Conservation (phyloP, 1,284 basidiomycete genomes). For the Thecaphora frezii region DNA sequence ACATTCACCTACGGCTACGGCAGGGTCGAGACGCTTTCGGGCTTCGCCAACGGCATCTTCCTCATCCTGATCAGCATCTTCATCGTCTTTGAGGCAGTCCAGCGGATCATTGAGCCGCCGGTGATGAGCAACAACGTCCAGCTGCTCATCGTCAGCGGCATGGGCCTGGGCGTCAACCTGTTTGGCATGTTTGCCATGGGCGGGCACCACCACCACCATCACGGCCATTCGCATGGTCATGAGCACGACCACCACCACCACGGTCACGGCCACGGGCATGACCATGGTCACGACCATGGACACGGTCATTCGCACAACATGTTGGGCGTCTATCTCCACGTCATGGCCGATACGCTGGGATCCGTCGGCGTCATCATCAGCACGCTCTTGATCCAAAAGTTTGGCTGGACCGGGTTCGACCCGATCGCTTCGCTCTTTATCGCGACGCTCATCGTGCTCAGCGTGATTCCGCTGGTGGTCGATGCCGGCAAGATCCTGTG, state of each 20-base stretch:
- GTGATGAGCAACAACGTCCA: conserved; percentile 93
- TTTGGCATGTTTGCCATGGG: conserved; percentile 99
- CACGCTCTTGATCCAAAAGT: conserved; percentile 89
- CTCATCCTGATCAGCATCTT: conserved; percentile 94
- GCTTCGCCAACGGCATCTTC: conserved; percentile 97
- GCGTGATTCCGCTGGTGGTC: conserved; percentile 89
- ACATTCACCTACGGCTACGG: conserved; percentile 95
- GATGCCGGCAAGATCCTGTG: conserved; percentile 87
- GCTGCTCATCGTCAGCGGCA: conserved; percentile 80
- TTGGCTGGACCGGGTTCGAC: conserved; percentile 99
- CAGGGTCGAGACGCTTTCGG: conserved; percentile 97
- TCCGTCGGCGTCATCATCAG: conserved; percentile 99
- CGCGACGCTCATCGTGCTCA: conserved; percentile 88
- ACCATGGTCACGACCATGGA: conserved; percentile 52
- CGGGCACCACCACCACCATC: conserved; percentile 46
- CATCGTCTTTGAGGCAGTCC: conserved; percentile 96
- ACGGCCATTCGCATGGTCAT: conserved; percentile 54
- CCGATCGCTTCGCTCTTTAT: conserved; percentile 97
- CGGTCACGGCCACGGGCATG: conserved; percentile 63
- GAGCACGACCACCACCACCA: conserved; percentile 55
- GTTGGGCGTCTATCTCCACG: conserved; percentile 90
- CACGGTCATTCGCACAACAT: conserved; percentile 91
- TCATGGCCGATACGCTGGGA: conserved; percentile 66
- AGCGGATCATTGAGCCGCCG: conserved; percentile 91
- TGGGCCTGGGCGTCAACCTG: conserved; percentile 89